Evolutionary conservation across 2,329 filamentous ascomycete species (phyloP).

Genomic region (Pleoardoris graminearum): DNA sequence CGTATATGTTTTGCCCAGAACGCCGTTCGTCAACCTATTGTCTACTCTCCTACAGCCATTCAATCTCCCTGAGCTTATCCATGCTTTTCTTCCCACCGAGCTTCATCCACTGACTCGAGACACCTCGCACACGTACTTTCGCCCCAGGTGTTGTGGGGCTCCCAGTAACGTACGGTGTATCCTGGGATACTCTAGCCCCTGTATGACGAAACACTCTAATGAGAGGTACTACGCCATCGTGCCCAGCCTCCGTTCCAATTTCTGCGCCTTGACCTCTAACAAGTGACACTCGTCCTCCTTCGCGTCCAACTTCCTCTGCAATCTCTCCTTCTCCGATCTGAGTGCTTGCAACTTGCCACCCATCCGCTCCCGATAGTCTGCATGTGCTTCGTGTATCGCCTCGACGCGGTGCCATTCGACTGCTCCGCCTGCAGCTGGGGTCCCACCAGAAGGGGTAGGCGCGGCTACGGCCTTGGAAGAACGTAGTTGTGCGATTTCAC

Average conservation of each 20-base stretch:
- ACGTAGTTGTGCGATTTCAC: constrained; percentile 29
- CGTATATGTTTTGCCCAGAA: no score
- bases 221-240: constrained; percentile 9
- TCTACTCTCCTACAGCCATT: constrained; percentile 11
- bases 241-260: constrained; percentile 30
- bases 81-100: constrained; percentile 12
- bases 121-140: background rate
- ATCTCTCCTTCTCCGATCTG: constrained; percentile 46
- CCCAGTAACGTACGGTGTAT: background rate
- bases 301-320: constrained; percentile 45
- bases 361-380: constrained; percentile 44
- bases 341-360: constrained; percentile 44
- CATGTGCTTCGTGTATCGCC: constrained; percentile 46
- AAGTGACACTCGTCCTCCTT: constrained; percentile 47
- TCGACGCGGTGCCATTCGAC: constrained; percentile 44
- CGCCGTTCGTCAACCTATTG: no score
- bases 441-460: constrained; percentile 5
- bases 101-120: constrained; percentile 12
- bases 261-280: constrained; percentile 44
- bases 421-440: constrained; percentile 6
- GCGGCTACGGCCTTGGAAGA: background rate
- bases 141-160: background rate
- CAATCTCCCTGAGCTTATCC: constrained; percentile 13
- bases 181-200: background rate
- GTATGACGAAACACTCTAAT: background rate